These are phyloP conservation scores for Cercospora nicotianae DNA, from an alignment of 2,329 filamentous ascomycete species.

Conservation along the genomic window DNA sequence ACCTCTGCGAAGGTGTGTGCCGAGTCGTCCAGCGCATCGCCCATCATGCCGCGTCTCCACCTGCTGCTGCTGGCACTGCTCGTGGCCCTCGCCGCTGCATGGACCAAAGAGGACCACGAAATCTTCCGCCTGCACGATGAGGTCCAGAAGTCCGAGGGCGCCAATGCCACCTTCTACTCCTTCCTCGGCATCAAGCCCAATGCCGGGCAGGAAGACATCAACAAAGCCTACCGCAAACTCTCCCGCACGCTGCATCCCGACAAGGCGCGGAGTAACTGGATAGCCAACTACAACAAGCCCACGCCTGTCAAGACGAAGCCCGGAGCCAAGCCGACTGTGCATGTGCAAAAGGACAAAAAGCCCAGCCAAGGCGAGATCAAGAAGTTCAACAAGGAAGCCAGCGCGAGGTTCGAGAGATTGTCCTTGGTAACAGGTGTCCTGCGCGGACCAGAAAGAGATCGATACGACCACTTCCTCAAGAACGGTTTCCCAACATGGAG, in stretches of 20 bases:
- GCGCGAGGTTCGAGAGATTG: slow-evolving; percentile 79
- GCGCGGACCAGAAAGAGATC: slow-evolving; percentile 73
- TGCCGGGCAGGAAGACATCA: slow-evolving; percentile 83
- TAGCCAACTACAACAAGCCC: slow-evolving; percentile 64
- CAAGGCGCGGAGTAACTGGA: slow-evolving; percentile 85
- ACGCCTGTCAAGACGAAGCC: slow-evolving; percentile 40
- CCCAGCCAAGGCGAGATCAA: slow-evolving; percentile 74
- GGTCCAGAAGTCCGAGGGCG: slow-evolving; percentile 71
- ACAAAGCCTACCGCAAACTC: slow-evolving; percentile 89
- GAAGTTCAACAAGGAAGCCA: slow-evolving; percentile 75
- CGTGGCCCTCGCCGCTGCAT: slow-evolving; percentile 68
- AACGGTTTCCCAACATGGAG: slow-evolving; percentile 97
- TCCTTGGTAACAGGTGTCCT: slow-evolving; percentile 84
- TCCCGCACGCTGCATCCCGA: slow-evolving; percentile 84
- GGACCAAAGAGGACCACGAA: slow-evolving; percentile 96
- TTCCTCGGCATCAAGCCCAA: slow-evolving; percentile 75
- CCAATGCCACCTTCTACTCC: slow-evolving; percentile 85
- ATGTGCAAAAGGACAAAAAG: slow-evolving; percentile 67
- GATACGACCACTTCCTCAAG: slow-evolving; percentile 90
- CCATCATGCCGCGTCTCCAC: slow-evolving; percentile 67
- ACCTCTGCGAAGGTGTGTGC: not conserved
- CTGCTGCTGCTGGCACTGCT: slow-evolving; percentile 69
- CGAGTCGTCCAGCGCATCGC: slow-evolving; percentile 38
- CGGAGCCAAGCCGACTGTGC: slow-evolving; percentile 60
- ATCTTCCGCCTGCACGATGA: slow-evolving; percentile 96